phyloP scores from a whole-genome alignment of 164 flowering plant species.

The Warburgia ugandensis region DNA sequence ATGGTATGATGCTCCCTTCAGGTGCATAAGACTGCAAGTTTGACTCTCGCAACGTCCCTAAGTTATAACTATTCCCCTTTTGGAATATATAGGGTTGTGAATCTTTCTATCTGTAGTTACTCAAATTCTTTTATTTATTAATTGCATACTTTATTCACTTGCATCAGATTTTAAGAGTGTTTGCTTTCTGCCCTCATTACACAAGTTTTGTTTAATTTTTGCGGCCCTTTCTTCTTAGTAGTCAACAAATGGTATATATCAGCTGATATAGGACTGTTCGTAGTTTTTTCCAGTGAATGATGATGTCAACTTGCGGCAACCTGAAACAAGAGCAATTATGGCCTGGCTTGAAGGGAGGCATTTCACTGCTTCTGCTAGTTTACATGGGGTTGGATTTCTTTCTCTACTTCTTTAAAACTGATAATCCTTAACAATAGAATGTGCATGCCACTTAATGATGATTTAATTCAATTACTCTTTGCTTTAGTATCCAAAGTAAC shows the following conservation, averaged over 20 bases:
- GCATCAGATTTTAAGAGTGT: not conserved
- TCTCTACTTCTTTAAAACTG: too few relatives aligned
- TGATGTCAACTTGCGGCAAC: slow-evolving; percentile 55
- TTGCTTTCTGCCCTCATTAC: not conserved
- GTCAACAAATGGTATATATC: not conserved
- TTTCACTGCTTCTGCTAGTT: slow-evolving; percentile 87
- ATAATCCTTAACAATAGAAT: too few relatives aligned
- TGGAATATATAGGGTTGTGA: too few relatives aligned
- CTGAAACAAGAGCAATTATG: slow-evolving; percentile 95
- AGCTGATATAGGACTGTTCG: slow-evolving; percentile 19
- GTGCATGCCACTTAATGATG: too few relatives aligned
- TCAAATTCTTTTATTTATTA: slow-evolving; percentile 4
- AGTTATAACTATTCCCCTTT: too few relatives aligned
- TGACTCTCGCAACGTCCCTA: too few relatives aligned
- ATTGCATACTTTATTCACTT: slow-evolving; percentile 1
- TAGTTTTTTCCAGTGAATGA: slow-evolving; percentile 72
- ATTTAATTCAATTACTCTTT: too few relatives aligned
- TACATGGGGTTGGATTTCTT: slow-evolving; percentile 74
- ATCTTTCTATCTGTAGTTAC: too few relatives aligned
- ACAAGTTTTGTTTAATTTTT: not conserved
- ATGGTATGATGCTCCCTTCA: too few relatives aligned
- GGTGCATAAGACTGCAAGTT: too few relatives aligned
- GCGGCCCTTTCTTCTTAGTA: not conserved
- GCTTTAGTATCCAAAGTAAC: too few relatives aligned
- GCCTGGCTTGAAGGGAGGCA: slow-evolving; percentile 60